Evolutionary conservation across 2,329 filamentous ascomycete genomes (phyloP).

Genomic region (Alternaria gansuensis): DNA sequence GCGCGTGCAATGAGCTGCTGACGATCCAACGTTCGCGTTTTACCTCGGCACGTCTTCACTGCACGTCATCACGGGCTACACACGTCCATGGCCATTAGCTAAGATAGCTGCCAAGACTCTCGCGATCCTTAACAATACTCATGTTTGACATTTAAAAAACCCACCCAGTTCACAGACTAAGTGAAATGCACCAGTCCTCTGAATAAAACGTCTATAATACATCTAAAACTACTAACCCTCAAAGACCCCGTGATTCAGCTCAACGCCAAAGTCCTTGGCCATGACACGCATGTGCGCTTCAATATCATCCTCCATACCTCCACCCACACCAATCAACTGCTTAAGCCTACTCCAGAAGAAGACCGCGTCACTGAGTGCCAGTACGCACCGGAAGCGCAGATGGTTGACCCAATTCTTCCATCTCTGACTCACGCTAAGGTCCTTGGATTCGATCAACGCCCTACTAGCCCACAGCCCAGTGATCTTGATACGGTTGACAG

Average conservation of each 20-base stretch:
- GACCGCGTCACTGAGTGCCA: slow-evolving; percentile 78
- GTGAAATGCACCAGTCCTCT: neutral
- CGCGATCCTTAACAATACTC: too few relatives aligned
- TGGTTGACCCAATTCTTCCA: slow-evolving; percentile 77
- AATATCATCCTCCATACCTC: slow-evolving; percentile 93
- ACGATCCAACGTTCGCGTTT: slow-evolving; percentile 7
- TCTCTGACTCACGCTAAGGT: slow-evolving; percentile 69
- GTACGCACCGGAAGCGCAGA: slow-evolving; percentile 79
- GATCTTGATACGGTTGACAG: slow-evolving; percentile 91
- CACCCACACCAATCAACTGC: slow-evolving; percentile 78
- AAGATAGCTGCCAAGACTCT: neutral
- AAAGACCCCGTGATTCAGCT: slow-evolving; percentile 87
- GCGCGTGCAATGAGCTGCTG: neutral
- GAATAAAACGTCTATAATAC: slow-evolving; percentile 4
- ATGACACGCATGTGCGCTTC: slow-evolving; percentile 86
- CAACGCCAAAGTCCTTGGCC: slow-evolving; percentile 90
- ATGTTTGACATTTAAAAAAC: neutral
- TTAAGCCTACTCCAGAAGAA: slow-evolving; percentile 83
- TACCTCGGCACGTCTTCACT: slow-evolving; percentile 25
- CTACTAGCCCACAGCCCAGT: slow-evolving; percentile 89
- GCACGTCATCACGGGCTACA: slow-evolving; percentile 18
- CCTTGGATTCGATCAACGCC: slow-evolving; percentile 78
- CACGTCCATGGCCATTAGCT: neutral
- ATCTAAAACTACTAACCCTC: slow-evolving; percentile 67
- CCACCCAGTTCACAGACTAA: neutral